Conservation (phyloP, 257 asterid species). For the Penstemon eatonii region DNA sequence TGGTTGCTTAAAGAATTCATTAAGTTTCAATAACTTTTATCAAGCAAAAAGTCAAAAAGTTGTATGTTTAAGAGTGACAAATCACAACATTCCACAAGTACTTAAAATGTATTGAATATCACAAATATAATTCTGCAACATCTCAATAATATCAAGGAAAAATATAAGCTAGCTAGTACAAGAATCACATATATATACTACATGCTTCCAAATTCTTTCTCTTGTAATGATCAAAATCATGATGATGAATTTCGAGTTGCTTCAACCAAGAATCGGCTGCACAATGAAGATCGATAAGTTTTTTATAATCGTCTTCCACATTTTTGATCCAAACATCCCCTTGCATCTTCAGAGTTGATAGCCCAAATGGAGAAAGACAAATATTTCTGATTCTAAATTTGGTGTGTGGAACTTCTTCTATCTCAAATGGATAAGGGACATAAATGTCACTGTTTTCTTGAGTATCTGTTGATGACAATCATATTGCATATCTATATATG, state of each 20-base stretch:
- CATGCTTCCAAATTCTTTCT: not conserved
- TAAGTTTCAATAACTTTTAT: too few species aligned
- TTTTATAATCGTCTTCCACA: not conserved
- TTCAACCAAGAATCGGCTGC: slow-evolving; percentile 26
- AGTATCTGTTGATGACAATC: not conserved
- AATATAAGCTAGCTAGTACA: not conserved
- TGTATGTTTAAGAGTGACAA: too few species aligned
- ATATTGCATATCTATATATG: too few species aligned
- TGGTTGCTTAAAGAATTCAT: too few species aligned
- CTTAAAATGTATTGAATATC: too few species aligned
- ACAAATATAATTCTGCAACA: too few species aligned
- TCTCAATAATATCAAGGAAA: too few species aligned
- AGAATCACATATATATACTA: not conserved
- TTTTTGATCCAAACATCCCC: slow-evolving; percentile 19
- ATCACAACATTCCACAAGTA: too few species aligned
- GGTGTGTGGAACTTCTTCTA: not conserved
- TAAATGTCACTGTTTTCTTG: not conserved
- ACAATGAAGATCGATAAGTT: slow-evolving; percentile 17
- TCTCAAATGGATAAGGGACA: too few species aligned
- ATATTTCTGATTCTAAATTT: not conserved
- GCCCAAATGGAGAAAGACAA: slow-evolving; percentile 22
- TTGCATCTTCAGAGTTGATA: slow-evolving; percentile 11
- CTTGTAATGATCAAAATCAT: slow-evolving; percentile 17
- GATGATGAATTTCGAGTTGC: slow-evolving; percentile 9
- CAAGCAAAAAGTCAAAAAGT: too few species aligned